Conservation (phyloP, 345 rosid species). For the Angophora floribunda region DNA sequence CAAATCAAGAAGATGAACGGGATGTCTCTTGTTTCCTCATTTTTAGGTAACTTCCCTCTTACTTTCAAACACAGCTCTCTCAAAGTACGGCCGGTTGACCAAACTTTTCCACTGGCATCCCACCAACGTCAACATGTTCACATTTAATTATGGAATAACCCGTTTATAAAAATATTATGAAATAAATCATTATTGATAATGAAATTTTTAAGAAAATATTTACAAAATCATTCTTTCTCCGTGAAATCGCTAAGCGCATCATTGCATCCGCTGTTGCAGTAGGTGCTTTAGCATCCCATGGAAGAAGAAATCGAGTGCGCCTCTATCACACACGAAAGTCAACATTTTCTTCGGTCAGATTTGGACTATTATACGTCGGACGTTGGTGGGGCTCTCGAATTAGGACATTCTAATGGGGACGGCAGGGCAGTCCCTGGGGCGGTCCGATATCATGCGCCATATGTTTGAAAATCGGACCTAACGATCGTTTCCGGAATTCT, state of each 20-base stretch:
- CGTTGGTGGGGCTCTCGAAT: not conserved
- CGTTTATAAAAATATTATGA: too few relatives aligned
- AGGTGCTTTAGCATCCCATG: not conserved
- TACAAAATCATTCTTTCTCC: too few relatives aligned
- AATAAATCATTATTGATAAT: too few relatives aligned
- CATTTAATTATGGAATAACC: not conserved
- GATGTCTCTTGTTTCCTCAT: not conserved
- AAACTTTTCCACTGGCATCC: not conserved
- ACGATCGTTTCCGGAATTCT: not conserved
- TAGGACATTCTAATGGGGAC: not conserved
- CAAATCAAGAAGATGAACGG: too few relatives aligned
- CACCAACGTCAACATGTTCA: too few relatives aligned
- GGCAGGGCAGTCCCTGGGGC: too few relatives aligned
- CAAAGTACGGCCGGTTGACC: not conserved
- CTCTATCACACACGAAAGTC: not conserved
- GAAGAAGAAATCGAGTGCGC: not conserved
- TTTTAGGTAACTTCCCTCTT: not conserved
- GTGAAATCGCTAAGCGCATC: not conserved
- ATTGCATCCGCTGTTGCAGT: not conserved
- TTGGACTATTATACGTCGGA: not conserved
- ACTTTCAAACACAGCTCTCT: not conserved
- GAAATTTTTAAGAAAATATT: too few relatives aligned
- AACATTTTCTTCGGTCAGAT: not conserved
- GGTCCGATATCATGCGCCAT: not conserved
- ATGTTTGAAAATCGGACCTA: not conserved